Evolutionary conservation across 345 rosid species (phyloP).

Genomic region (Aquilaria sinensis): DNA sequence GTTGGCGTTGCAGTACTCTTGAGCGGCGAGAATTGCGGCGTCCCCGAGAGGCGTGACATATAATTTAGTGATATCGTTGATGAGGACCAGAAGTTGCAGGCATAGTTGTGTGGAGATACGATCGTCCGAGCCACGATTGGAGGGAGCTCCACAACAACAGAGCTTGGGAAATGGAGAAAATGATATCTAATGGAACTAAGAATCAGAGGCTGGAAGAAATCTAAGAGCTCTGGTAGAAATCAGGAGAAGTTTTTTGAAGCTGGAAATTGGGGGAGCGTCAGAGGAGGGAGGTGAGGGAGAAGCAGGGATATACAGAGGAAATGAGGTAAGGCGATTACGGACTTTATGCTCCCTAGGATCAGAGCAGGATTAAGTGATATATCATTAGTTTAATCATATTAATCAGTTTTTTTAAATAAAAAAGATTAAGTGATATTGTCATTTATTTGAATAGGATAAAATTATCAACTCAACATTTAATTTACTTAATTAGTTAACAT

Average conservation of each 20-base stretch:
- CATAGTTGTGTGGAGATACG: constrained; percentile 25
- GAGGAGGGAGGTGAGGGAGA: constrained; percentile 68
- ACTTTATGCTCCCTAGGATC: too few relatives aligned
- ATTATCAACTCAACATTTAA: too few relatives aligned
- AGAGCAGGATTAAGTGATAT: too few relatives aligned
- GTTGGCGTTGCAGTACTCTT: constrained; percentile 76
- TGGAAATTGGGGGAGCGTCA: constrained; percentile 84
- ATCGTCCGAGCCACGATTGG: too few relatives aligned
- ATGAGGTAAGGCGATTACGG: too few relatives aligned
- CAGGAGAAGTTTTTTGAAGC: constrained; percentile 46
- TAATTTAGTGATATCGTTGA: constrained; percentile 24
- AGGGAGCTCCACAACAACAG: too few relatives aligned
- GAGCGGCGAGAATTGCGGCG: constrained; percentile 56
- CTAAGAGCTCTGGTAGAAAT: constrained; percentile 56
- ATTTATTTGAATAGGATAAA: too few relatives aligned
- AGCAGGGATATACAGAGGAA: constrained; percentile 64
- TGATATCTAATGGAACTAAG: constrained; percentile 25
- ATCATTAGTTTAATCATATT: too few relatives aligned
- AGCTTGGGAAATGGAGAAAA: too few relatives aligned
- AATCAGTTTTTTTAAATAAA: too few relatives aligned
- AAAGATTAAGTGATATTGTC: too few relatives aligned
- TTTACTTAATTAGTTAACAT: too few relatives aligned
- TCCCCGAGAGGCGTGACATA: constrained; percentile 41
- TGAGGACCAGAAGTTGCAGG: neutral
- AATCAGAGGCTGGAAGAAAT: constrained; percentile 74